A percentile compares a stretch with the other conserved stretches of the same genome.
phyloP scores from a whole-genome alignment of 2,329 filamentous ascomycete genomes.

The Aspergillus pseudoterreus region DNA sequence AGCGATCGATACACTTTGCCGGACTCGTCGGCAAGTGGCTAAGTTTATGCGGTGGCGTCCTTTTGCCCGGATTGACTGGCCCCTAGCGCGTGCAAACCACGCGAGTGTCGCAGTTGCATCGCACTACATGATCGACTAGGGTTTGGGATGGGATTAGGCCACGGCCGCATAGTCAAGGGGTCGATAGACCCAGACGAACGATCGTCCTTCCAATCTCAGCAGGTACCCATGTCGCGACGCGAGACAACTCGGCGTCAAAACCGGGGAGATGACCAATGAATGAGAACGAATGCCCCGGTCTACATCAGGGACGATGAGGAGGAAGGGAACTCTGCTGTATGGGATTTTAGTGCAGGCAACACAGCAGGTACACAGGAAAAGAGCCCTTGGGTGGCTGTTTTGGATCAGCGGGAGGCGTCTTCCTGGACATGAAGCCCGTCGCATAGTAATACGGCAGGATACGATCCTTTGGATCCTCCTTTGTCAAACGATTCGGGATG shows the following conservation, averaged over 20 bases:
- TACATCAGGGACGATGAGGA: not conserved
- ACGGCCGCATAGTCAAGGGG: not conserved
- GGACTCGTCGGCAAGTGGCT: slow-evolving; percentile 7
- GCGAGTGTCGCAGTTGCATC: not conserved
- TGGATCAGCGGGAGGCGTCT: slow-evolving; percentile 3
- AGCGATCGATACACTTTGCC: not conserved
- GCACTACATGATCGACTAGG: slow-evolving; percentile 1
- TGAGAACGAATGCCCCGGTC: not conserved
- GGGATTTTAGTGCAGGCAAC: not conserved
- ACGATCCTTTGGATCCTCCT: not conserved
- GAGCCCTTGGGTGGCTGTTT: not conserved
- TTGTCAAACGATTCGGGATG: slow-evolving; percentile 7
- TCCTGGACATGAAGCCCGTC: not conserved
- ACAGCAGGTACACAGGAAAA: not conserved
- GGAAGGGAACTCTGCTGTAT: not conserved
- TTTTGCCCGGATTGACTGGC: not conserved
- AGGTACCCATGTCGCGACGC: not conserved
- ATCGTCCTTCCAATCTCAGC: not conserved
- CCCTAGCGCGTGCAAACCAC: not conserved
- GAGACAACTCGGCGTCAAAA: not conserved
- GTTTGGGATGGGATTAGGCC: not conserved
- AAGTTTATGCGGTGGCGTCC: slow-evolving; percentile 3
- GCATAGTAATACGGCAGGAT: not conserved
- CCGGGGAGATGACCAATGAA: not conserved
- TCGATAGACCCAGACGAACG: not conserved